These are phyloP conservation scores for Aspergillus pseudoterreus DNA, from an alignment of 2,329 filamentous ascomycete genomes.

Conservation along the genomic window DNA sequence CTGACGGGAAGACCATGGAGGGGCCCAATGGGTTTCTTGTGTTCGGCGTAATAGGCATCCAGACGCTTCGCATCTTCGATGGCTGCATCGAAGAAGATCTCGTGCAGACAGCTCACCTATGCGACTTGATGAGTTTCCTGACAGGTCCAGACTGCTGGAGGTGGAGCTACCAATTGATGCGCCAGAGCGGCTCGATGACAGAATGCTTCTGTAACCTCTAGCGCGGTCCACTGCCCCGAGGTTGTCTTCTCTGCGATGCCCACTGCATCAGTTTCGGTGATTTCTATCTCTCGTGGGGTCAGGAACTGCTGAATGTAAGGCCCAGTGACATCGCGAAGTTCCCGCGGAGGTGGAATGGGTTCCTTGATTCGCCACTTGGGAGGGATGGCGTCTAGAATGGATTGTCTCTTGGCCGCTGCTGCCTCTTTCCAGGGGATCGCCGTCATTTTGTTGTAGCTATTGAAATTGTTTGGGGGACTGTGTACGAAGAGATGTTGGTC, in stretches of 20 bases:
- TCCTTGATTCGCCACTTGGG: slow-evolving; percentile 4
- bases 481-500: neutral
- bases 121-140: neutral
- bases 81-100: slow-evolving; percentile 54
- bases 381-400: slow-evolving; percentile 54
- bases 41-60: slow-evolving; percentile 44
- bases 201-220: slow-evolving; percentile 54
- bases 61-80: slow-evolving; percentile 47
- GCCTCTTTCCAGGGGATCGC: slow-evolving; percentile 45
- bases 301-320: slow-evolving; percentile 56
- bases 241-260: slow-evolving; percentile 54
- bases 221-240: slow-evolving; percentile 53
- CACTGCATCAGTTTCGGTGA: slow-evolving; percentile 59
- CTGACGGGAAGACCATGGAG: slow-evolving; percentile 62
- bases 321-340: slow-evolving; percentile 56
- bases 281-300: slow-evolving; percentile 51
- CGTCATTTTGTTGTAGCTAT: slow-evolving; percentile 13
- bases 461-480: neutral
- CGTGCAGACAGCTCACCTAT: slow-evolving; percentile 49
- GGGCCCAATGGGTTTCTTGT: slow-evolving; percentile 51
- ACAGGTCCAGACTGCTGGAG: neutral
- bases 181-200: slow-evolving; percentile 56
- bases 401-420: slow-evolving; percentile 52
- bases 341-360: slow-evolving; percentile 49
- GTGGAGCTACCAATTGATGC: slow-evolving; percentile 51